phyloP scores from a whole-genome alignment of 805 yeast genomes.

The Wickerhamiella brachini region DNA sequence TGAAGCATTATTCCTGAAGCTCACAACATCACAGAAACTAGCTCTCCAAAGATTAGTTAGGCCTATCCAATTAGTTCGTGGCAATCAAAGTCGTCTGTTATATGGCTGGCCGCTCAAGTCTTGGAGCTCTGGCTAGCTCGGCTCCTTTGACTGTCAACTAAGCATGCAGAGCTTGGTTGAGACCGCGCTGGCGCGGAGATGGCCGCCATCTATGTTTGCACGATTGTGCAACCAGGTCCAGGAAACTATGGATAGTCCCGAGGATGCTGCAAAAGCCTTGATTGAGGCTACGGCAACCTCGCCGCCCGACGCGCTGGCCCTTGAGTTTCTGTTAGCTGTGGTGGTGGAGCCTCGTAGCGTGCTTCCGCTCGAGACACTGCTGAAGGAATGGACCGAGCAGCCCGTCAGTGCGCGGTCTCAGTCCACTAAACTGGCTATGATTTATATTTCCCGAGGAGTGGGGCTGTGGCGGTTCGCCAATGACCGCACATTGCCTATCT shows the following conservation, averaged over 20 bases:
- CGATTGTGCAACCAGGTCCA: constrained; percentile 21
- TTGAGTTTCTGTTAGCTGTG: constrained; percentile 19
- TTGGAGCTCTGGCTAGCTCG: too few relatives aligned
- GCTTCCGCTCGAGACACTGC: constrained; percentile 14
- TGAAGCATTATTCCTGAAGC: too few relatives aligned
- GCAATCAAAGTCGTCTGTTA: too few relatives aligned
- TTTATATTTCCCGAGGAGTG: constrained; percentile 13
- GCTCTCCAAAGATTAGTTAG: too few relatives aligned
- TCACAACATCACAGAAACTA: too few relatives aligned
- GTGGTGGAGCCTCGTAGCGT: constrained; percentile 15
- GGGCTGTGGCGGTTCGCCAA: constrained; percentile 1
- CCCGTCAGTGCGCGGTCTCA: neutral
- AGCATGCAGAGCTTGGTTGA: constrained; percentile 10
- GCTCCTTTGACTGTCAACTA: neutral
- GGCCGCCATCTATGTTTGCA: constrained; percentile 17
- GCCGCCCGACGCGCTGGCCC: constrained; percentile 16
- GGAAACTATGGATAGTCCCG: constrained; percentile 11
- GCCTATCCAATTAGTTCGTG: too few relatives aligned
- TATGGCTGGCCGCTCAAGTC: too few relatives aligned
- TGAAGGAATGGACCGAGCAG: constrained; percentile 5
- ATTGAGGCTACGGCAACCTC: neutral
- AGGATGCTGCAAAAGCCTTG: neutral
- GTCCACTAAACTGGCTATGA: constrained; percentile 4
- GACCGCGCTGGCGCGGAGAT: constrained; percentile 16
- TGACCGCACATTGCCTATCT: neutral